These are phyloP conservation scores for Galerina sulciceps DNA, from an alignment of 768 basidiomycete genomes.

Conservation along the genomic window DNA sequence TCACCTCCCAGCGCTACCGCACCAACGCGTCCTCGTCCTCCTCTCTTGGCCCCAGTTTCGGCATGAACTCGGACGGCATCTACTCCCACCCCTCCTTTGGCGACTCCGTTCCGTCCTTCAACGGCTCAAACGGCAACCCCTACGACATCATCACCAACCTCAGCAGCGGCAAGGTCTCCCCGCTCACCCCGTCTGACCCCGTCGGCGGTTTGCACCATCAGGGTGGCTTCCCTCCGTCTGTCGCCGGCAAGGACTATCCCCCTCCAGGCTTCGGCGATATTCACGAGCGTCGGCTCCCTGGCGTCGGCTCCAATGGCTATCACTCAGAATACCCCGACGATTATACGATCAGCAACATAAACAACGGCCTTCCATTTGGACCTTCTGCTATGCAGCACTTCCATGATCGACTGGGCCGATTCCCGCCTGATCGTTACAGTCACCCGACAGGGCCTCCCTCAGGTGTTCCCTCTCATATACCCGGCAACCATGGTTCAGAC, in stretches of 20 bases:
- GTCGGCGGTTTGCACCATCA: slow-evolving; percentile 60
- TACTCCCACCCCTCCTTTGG: slow-evolving; percentile 64
- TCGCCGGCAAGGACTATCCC: slow-evolving; percentile 61
- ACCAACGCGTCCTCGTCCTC: slow-evolving; percentile 75
- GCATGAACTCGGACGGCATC: slow-evolving; percentile 56
- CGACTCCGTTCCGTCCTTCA: slow-evolving; percentile 65
- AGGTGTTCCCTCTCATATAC: slow-evolving; percentile 53
- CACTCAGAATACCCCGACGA: slow-evolving; percentile 68
- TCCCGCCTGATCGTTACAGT: slow-evolving; percentile 58
- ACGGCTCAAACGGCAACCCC: slow-evolving; percentile 51
- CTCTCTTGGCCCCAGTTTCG: slow-evolving; percentile 56
- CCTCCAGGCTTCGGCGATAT: slow-evolving; percentile 62
- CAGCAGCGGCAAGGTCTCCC: slow-evolving; percentile 76
- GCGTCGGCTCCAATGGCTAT: slow-evolving; percentile 43
- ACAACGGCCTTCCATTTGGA: slow-evolving; percentile 51
- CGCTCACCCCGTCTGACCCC: slow-evolving; percentile 71
- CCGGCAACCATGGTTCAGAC: slow-evolving; percentile 54
- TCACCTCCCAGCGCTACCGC: slow-evolving; percentile 66
- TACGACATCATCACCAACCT: slow-evolving; percentile 71
- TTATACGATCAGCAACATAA: slow-evolving; percentile 55
- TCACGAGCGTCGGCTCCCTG: slow-evolving; percentile 47
- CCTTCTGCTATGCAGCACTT: slow-evolving; percentile 59
- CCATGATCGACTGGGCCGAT: slow-evolving; percentile 61
- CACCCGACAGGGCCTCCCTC: slow-evolving; percentile 44
- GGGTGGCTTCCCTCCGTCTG: slow-evolving; percentile 50